Evolutionary conservation across 768 basidiomycete species (phyloP).

Genomic region (Mrakia gelida): DNA sequence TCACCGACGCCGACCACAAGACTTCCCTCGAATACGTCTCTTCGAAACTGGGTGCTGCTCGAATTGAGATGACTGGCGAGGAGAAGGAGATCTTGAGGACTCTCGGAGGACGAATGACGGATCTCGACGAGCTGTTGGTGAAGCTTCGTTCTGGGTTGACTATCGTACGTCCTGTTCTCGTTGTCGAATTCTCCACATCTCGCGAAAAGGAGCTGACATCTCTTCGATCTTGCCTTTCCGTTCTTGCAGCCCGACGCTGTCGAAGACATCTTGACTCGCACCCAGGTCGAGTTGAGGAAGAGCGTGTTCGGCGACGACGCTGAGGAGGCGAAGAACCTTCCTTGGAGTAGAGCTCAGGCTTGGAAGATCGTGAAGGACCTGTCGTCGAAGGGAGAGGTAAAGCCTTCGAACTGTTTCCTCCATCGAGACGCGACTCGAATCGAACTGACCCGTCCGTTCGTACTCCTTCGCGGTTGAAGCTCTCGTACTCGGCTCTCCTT

Average conservation of each 20-base stretch:
- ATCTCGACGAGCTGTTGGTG: conserved; percentile 62
- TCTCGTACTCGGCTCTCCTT: conserved; percentile 25
- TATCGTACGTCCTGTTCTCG: background rate
- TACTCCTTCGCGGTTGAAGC: background rate
- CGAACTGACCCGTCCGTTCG: background rate
- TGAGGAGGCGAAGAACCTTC: conserved; percentile 75
- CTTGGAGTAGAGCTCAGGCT: conserved; percentile 82
- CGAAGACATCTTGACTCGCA: conserved; percentile 78
- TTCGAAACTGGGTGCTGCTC: conserved; percentile 62
- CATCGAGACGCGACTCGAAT: background rate
- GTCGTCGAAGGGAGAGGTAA: conserved; percentile 55
- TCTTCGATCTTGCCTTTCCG: background rate
- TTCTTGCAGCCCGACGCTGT: conserved; percentile 58
- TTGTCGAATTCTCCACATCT: background rate
- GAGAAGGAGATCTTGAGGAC: conserved; percentile 61
- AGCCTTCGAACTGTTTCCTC: conserved; percentile 24
- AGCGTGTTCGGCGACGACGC: conserved; percentile 87
- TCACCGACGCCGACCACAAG: conserved; percentile 77
- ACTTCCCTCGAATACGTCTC: conserved; percentile 77
- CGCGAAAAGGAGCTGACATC: background rate
- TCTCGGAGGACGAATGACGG: conserved; percentile 80
- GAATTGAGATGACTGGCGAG: conserved; percentile 50
- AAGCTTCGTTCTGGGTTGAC: conserved; percentile 48
- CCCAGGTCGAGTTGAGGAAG: conserved; percentile 79
- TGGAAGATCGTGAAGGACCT: conserved; percentile 77